Percentiles rank a stretch among this genome's conserved stretches.
These are phyloP conservation scores for Cladophialophora immunda DNA, from an alignment of 2,329 filamentous ascomycete species.

Conservation along the genomic window DNA sequence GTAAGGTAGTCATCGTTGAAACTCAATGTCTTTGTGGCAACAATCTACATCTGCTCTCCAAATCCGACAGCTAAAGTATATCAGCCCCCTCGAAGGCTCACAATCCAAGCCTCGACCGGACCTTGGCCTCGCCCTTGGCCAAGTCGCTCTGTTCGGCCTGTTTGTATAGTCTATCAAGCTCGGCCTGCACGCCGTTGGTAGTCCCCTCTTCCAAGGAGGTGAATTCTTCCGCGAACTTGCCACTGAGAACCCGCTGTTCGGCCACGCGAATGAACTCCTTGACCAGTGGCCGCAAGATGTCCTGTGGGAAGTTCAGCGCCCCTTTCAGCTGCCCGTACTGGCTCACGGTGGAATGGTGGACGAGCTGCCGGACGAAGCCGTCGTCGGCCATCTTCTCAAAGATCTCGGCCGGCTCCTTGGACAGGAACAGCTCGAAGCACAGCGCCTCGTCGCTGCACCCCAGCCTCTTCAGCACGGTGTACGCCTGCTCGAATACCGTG, in stretches of 20 bases:
- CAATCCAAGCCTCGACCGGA: constrained; percentile 4
- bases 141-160: constrained; percentile 20
- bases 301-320: constrained; percentile 40
- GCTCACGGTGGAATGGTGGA: constrained; percentile 38
- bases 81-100: too few relatives aligned
- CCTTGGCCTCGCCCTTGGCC: constrained; percentile 8
- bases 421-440: constrained; percentile 40
- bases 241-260: constrained; percentile 31
- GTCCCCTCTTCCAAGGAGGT: constrained; percentile 22
- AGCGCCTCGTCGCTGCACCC: constrained; percentile 39
- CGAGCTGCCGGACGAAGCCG: constrained; percentile 38
- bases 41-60: too few relatives aligned
- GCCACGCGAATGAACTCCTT: constrained; percentile 40
- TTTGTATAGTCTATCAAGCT: constrained; percentile 27
- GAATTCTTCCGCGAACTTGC: constrained; percentile 35
- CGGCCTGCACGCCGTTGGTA: constrained; percentile 25
- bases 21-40: too few relatives aligned
- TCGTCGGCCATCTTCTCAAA: constrained; percentile 41
- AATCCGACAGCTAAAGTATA: too few relatives aligned
- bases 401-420: constrained; percentile 39
- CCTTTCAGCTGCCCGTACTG: constrained; percentile 42
- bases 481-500: constrained; percentile 39
- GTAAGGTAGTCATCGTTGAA: too few relatives aligned
- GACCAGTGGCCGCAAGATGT: constrained; percentile 48
- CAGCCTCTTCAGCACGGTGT: constrained; percentile 36